phyloP scores from a whole-genome alignment of 306 rosid genomes.

The Vigna reflexopilosa region DNA sequence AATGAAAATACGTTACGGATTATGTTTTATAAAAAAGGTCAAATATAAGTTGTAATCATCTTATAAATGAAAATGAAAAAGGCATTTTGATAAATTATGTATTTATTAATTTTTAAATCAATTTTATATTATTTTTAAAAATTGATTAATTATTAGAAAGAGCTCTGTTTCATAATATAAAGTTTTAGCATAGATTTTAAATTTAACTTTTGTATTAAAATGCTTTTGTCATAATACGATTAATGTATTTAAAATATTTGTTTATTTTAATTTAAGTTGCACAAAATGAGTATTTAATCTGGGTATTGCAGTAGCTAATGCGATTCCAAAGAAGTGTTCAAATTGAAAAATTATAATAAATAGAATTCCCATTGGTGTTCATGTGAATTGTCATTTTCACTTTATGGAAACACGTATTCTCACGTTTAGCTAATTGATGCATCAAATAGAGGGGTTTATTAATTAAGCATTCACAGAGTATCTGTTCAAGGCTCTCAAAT shows the following conservation, averaged over 20 bases:
- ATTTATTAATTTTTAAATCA: too few species aligned
- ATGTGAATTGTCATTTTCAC: neutral
- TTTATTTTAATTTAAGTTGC: neutral
- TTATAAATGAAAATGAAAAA: too few species aligned
- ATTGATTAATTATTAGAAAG: too few species aligned
- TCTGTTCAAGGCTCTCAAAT: conserved; percentile 2
- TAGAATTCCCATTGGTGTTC: neutral
- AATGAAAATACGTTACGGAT: too few species aligned
- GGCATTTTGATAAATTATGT: too few species aligned
- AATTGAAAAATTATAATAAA: neutral
- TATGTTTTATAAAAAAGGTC: too few species aligned
- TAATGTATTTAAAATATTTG: neutral
- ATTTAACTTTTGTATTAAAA: too few species aligned
- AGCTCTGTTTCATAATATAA: too few species aligned
- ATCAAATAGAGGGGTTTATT: neutral
- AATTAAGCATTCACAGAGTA: neutral
- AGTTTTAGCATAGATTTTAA: too few species aligned
- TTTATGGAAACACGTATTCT: neutral
- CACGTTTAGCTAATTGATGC: neutral
- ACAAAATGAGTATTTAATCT: neutral
- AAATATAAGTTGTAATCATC: too few species aligned
- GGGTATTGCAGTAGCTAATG: neutral
- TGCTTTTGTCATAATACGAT: neutral
- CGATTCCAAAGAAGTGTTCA: neutral
- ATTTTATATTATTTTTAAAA: too few species aligned